Percentiles rank a stretch among this genome's conserved stretches.
Evolutionary conservation across 768 basidiomycete species (phyloP).

Genomic region (Phaeolepiota aurea): DNA sequence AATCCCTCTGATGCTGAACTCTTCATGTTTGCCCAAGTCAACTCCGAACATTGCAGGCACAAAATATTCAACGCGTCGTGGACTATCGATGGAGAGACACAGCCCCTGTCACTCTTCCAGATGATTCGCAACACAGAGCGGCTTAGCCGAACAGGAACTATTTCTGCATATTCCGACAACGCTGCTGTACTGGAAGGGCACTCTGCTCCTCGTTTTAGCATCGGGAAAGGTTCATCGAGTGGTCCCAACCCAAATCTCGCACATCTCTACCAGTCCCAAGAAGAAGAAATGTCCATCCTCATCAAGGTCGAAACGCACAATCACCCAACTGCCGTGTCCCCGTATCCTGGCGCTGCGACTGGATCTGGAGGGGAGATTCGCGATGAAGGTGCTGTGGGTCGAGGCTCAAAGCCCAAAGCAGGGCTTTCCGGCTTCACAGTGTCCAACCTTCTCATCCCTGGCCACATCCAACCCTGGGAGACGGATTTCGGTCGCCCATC

Average conservation of each 20-base stretch:
- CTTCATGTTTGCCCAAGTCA: conserved; percentile 99
- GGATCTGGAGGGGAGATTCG: conserved; percentile 98
- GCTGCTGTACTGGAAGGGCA: conserved; percentile 89
- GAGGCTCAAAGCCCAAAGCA: conserved; percentile 94
- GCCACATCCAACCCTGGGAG: conserved; percentile 92
- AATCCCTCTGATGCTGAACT: conserved; percentile 96
- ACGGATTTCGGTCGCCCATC: conserved; percentile 82
- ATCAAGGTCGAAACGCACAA: conserved; percentile 99
- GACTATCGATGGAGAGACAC: conserved; percentile 68
- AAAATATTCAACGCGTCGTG: conserved; percentile 99
- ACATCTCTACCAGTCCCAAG: conserved; percentile 44
- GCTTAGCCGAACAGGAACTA: conserved; percentile 64
- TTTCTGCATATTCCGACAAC: conserved; percentile 97
- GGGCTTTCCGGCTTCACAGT: conserved; percentile 90
- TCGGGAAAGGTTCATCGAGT: conserved; percentile 19
- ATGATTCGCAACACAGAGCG: conserved; percentile 98
- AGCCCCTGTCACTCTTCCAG: conserved; percentile 76
- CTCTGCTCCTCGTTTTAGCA: conserved; percentile 65
- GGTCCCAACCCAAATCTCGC: conserved; percentile 14
- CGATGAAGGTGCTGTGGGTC: conserved; percentile 93
- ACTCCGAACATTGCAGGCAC: conserved; percentile 99
- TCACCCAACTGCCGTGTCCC: conserved; percentile 97
- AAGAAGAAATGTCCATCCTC: conserved; percentile 79
- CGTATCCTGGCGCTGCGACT: conserved; percentile 97
- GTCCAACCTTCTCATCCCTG: conserved; percentile 90